These are phyloP conservation scores for Barnettozyma vustinii DNA, from an alignment of 805 yeast genomes.

Conservation along the genomic window DNA sequence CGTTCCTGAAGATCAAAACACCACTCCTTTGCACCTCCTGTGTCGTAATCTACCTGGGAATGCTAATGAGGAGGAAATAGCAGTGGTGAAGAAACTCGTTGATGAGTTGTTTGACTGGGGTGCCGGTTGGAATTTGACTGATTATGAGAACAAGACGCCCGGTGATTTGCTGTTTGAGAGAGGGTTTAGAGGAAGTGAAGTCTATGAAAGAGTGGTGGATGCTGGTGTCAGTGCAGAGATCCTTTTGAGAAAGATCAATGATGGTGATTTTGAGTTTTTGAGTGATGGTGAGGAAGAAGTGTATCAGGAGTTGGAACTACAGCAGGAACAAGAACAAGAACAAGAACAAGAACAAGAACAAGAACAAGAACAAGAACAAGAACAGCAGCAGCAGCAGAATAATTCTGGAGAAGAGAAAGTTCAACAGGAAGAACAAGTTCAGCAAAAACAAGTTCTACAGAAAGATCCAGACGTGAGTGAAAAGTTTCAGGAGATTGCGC, in stretches of 20 bases:
- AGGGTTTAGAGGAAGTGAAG: constrained; percentile 34
- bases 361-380: constrained; percentile 11
- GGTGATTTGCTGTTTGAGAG: constrained; percentile 71
- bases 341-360: constrained; percentile 8
- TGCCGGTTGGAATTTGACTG: constrained; percentile 86
- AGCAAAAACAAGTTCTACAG: background rate
- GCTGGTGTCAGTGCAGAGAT: constrained; percentile 93
- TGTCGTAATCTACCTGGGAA: constrained; percentile 46
- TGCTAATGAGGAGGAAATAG: constrained; percentile 33
- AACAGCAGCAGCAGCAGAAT: constrained; percentile 14
- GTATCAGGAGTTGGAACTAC: constrained; percentile 14
- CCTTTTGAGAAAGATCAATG: constrained; percentile 64
- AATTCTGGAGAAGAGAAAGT: constrained; percentile 1
- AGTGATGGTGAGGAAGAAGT: constrained; percentile 31
- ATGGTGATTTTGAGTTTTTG: constrained; percentile 55
- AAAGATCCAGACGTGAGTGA: constrained; percentile 17
- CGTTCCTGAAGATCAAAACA: constrained; percentile 42
- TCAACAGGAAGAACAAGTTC: background rate
- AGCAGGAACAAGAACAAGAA: constrained; percentile 12
- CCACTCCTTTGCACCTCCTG: constrained; percentile 76
- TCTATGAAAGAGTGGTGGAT: constrained; percentile 51
- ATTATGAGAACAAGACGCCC: constrained; percentile 69
- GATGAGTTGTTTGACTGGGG: constrained; percentile 72
- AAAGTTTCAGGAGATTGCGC: constrained; percentile 14
- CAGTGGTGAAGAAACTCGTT: constrained; percentile 49